Conservation (phyloP, 192 early-diverging fungal species). For the Dissophora ornata region DNA sequence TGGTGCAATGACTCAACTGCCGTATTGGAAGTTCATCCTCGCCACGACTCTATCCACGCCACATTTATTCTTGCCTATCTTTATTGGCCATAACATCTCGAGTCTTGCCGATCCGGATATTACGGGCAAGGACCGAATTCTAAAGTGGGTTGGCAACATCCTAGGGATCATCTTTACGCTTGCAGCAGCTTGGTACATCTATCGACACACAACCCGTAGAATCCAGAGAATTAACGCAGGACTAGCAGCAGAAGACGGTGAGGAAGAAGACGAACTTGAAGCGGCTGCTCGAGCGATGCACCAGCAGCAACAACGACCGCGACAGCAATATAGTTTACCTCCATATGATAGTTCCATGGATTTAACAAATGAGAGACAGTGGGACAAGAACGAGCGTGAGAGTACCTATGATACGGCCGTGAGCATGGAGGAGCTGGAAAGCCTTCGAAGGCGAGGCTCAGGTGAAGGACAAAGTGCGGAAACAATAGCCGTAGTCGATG, state of each 20-base stretch:
- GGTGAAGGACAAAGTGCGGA: not conserved
- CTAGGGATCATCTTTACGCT: slow-evolving; percentile 21
- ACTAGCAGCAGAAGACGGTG: slow-evolving; percentile 17
- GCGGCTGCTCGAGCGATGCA: not conserved
- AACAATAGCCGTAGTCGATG: no score
- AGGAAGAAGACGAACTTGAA: slow-evolving; percentile 12
- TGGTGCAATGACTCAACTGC: slow-evolving; percentile 35
- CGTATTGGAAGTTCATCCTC: slow-evolving; percentile 44
- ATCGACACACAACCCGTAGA: slow-evolving; percentile 19
- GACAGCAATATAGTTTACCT: not conserved
- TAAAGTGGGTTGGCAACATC: slow-evolving; percentile 35
- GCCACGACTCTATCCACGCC: slow-evolving; percentile 33
- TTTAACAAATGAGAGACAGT: not conserved
- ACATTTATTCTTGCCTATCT: slow-evolving; percentile 36
- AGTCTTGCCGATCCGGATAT: slow-evolving; percentile 30
- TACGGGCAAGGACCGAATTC: slow-evolving; percentile 17
- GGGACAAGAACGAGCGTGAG: not conserved
- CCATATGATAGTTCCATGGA: not conserved
- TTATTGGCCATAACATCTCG: slow-evolving; percentile 40
- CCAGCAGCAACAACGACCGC: not conserved
- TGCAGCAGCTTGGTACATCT: slow-evolving; percentile 36
- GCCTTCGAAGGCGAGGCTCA: not conserved
- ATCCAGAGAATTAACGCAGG: slow-evolving; percentile 42
- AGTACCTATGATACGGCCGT: not conserved
- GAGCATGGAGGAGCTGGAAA: slow-evolving; percentile 15